Percentiles rank a stretch among this genome's conserved stretches.
Evolutionary conservation across 805 yeast genomes (phyloP).

Genomic region (Blastobotrys muscicola): DNA sequence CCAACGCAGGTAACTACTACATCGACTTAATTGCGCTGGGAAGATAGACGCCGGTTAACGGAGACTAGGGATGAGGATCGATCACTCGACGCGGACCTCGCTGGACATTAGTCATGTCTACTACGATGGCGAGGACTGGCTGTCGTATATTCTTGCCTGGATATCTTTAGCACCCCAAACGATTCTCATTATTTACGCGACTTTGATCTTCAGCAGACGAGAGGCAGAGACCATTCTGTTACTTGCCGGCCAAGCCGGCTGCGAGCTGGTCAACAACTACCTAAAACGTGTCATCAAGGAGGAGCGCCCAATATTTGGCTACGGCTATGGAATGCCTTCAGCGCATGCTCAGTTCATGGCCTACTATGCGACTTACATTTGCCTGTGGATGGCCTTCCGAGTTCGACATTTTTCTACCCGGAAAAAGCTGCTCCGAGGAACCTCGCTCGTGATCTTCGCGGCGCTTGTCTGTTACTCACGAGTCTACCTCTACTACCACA

Average conservation of each 20-base stretch:
- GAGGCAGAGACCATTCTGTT: slow-evolving; percentile 79
- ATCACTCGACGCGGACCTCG: slow-evolving; percentile 29
- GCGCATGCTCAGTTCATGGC: slow-evolving; percentile 98
- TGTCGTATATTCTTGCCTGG: slow-evolving; percentile 57
- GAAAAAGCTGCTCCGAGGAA: slow-evolving; percentile 19
- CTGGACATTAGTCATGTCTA: slow-evolving; percentile 82
- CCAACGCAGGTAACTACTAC: too few species aligned
- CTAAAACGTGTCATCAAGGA: slow-evolving; percentile 56
- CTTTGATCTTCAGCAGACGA: slow-evolving; percentile 75
- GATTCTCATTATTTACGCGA: slow-evolving; percentile 64
- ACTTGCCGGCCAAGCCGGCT: slow-evolving; percentile 76
- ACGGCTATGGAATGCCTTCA: slow-evolving; percentile 91
- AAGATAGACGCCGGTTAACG: too few species aligned
- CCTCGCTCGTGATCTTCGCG: slow-evolving; percentile 20
- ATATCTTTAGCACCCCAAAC: slow-evolving; percentile 76
- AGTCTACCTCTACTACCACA: slow-evolving; percentile 71
- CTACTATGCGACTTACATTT: slow-evolving; percentile 41
- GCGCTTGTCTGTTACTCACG: slow-evolving; percentile 55
- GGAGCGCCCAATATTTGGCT: slow-evolving; percentile 53
- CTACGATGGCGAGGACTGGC: slow-evolving; percentile 55
- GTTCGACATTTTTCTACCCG: slow-evolving; percentile 23
- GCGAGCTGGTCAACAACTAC: slow-evolving; percentile 63
- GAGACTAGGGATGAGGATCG: too few species aligned
- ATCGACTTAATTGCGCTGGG: too few species aligned
- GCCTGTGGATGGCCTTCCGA: slow-evolving; percentile 25